These are phyloP conservation scores for Phoenix roebelenii DNA, from an alignment of 176 grass and related monocot species.

Conservation along the genomic window DNA sequence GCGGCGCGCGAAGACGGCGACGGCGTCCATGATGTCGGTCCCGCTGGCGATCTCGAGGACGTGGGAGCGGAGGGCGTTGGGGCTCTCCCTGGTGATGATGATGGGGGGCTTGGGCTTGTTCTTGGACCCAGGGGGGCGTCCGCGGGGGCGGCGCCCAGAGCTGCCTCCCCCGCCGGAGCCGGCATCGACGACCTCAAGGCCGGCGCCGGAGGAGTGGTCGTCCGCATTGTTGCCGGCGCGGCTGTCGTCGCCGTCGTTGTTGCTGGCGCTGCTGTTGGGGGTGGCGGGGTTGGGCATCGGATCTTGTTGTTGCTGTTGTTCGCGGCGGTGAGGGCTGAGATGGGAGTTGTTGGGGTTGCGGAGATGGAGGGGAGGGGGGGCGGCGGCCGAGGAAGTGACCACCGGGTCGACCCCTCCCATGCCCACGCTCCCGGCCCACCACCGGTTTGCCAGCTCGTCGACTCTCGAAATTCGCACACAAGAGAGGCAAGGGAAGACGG, in stretches of 20 bases:
- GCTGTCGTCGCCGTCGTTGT: constrained; percentile 54
- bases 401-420: constrained; percentile 42
- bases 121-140: constrained; percentile 53
- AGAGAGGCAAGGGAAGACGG: no score
- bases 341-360: constrained; percentile 25
- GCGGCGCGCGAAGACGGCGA: constrained; percentile 40
- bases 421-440: constrained; percentile 49
- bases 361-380: constrained; percentile 23
- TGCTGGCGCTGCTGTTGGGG: constrained; percentile 64
- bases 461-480: no score
- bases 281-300: constrained; percentile 25
- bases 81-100: constrained; percentile 70
- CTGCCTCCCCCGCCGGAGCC: constrained; percentile 26
- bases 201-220: constrained; percentile 31
- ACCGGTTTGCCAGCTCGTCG: constrained; percentile 30
- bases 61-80: constrained; percentile 57
- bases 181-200: neutral
- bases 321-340: constrained; percentile 12
- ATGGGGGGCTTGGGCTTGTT: constrained; percentile 71
- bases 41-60: constrained; percentile 66
- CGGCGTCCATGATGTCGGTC: constrained; percentile 55
- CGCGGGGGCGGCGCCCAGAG: constrained; percentile 35
- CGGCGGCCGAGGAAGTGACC: constrained; percentile 20
- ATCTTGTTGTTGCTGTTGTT: neutral
- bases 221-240: constrained; percentile 28